Evolutionary conservation across 768 basidiomycete species (phyloP).

Genomic region (Agrocybe chaxingu): DNA sequence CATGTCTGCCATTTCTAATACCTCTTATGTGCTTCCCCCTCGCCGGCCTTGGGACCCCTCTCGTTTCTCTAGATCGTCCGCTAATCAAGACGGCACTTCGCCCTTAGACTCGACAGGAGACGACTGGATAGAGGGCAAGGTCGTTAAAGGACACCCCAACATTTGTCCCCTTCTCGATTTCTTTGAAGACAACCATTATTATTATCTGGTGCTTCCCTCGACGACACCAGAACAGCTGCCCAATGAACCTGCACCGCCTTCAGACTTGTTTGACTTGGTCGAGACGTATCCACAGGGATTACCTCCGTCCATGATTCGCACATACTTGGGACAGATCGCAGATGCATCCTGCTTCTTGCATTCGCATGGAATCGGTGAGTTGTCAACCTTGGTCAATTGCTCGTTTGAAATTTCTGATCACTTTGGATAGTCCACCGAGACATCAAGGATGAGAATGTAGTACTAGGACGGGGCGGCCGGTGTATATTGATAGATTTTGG

Average conservation of each 20-base stretch:
- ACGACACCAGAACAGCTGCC: constrained; percentile 58
- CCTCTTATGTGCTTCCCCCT: constrained; percentile 73
- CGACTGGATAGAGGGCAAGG: constrained; percentile 66
- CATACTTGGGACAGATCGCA: constrained; percentile 90
- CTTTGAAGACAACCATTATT: constrained; percentile 95
- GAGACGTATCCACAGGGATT: constrained; percentile 87
- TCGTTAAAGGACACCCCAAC: constrained; percentile 89
- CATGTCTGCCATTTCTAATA: constrained; percentile 86
- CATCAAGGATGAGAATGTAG: constrained; percentile 97
- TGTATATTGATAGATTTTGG: constrained; percentile 98
- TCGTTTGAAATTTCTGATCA: constrained; percentile 4
- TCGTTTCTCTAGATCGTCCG: constrained; percentile 31
- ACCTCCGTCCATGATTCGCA: constrained; percentile 67
- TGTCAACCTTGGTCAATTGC: constrained; percentile 1
- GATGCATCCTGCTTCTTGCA: constrained; percentile 91
- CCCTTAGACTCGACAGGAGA: constrained; percentile 14
- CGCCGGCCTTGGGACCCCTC: constrained; percentile 83
- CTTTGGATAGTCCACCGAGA: constrained; percentile 79
- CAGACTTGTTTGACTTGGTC: constrained; percentile 94
- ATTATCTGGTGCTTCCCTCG: constrained; percentile 88
- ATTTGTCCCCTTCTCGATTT: constrained; percentile 94
- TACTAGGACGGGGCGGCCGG: constrained; percentile 73
- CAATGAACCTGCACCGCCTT: constrained; percentile 53
- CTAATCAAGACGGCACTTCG: constrained; percentile 2
- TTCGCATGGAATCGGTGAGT: constrained; percentile 82